Base-by-base conservation (phyloP, 345 rosid genomes). In the Rubroshorea leprosula region DNA sequence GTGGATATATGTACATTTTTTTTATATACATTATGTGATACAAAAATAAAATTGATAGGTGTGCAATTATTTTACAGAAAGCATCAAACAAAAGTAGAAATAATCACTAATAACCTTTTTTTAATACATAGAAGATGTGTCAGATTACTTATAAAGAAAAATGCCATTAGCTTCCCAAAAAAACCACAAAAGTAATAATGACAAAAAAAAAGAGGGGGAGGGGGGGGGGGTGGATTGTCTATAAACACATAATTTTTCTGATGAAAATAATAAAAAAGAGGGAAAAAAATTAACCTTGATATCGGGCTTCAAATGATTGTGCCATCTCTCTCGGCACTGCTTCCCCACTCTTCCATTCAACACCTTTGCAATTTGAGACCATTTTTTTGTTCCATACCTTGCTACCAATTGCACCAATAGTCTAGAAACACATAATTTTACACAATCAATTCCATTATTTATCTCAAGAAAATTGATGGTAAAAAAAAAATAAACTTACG, bases 261-360 rank as follows among this genome's bases (percentile, higher is more conserved):
- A 6, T 35, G 41, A 4, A 35, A 35, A 27, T 35, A 35, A 35
- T 35, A 1, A 8, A 13, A 35, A 35, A 13, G 41, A 44, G 23
- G 16, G 4, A 20, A 24, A 38, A 52, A 5, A 38, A 49, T 26
- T 46, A 62, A 82, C 97, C 89, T 82, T 89, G 49, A 89, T 86
- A 71, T 89, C 83, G 14, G 97, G 95, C 17, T 89, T 77, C 58
- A 89, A 71, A 82, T 89, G 95, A 63, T 89, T 89, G 73, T 89
- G 95, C 97, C 97, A 89, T 73, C 97, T 77, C 73, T 89, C 97
- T 2, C 95, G 83, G 61, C 97, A 89, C 68, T 86, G 97, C 67
- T 89, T 89, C 25, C 97, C 97, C 16, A 84, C 92, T 67, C 95
- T 78, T 62, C 88, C 97, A 9, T 35, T 80, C 66, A 89, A 53